Percentiles rank a stretch among this genome's conserved stretches.
Conservation (phyloP, 1,284 basidiomycete genomes). For the Trametes versicolor region DNA sequence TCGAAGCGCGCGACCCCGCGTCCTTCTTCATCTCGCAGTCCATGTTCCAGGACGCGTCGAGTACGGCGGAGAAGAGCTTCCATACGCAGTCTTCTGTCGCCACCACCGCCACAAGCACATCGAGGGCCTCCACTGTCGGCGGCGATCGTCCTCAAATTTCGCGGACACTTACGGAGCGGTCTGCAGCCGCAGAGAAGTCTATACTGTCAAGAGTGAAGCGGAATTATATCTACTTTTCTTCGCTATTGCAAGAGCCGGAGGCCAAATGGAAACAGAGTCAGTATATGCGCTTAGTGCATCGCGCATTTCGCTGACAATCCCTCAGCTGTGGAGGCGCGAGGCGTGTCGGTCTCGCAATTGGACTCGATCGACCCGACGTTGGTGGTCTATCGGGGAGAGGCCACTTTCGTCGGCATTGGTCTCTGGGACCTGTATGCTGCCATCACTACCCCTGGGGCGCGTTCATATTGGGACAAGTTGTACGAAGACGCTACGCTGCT, state of each 20-base stretch:
- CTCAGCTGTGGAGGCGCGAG: conserved; percentile 72
- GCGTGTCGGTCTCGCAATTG: conserved; percentile 94
- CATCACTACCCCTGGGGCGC: conserved; percentile 85
- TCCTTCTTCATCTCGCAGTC: conserved; percentile 61
- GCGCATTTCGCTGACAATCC: conserved; percentile 23
- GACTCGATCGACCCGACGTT: conserved; percentile 98
- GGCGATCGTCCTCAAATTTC: conserved; percentile 48
- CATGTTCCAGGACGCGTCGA: conserved; percentile 77
- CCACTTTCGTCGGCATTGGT: conserved; percentile 96
- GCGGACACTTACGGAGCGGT: conserved; percentile 58
- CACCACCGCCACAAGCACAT: conserved; percentile 39
- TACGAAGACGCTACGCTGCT: conserved; percentile 88
- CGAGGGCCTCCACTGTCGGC: conserved; percentile 41
- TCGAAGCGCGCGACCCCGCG: conserved; percentile 72
- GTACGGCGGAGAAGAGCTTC: conserved; percentile 73
- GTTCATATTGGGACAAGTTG: conserved; percentile 90
- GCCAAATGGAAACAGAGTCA: conserved; percentile 94
- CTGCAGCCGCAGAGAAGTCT: conserved; percentile 75
- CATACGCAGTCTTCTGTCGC: conserved; percentile 62
- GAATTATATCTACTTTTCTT: conserved; percentile 99
- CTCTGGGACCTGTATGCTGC: conserved; percentile 97
- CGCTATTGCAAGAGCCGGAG: conserved; percentile 96
- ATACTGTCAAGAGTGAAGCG: conserved; percentile 87
- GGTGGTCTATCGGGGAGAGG: conserved; percentile 96
- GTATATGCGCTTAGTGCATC: conserved; percentile 39